Conservation (phyloP, 768 basidiomycete genomes). For the Suillus spraguei region DNA sequence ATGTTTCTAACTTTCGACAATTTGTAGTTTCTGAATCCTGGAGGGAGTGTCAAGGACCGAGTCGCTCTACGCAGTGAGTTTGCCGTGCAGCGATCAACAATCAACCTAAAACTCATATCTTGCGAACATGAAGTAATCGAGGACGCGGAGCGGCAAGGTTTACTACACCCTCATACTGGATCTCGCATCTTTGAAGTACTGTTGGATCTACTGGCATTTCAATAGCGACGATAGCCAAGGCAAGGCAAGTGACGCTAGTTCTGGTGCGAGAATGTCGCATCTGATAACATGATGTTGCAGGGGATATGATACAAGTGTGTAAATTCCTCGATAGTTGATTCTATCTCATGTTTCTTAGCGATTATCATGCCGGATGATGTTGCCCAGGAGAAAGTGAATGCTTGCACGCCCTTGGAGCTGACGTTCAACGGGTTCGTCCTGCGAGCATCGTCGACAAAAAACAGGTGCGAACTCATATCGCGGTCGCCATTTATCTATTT, state of each 20-base stretch:
- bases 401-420: conserved; percentile 82
- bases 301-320: conserved; percentile 83
- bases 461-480: conserved; percentile 54
- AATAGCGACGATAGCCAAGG: conserved; percentile 89
- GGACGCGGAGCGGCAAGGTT: conserved; percentile 84
- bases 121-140: conserved; percentile 75
- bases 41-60: conserved; percentile 96
- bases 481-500: conserved; percentile 8
- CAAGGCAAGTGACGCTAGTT: conserved; percentile 54
- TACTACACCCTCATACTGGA: conserved; percentile 82
- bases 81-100: neutral
- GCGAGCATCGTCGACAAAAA: conserved; percentile 97
- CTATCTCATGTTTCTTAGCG: conserved; percentile 43
- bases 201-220: conserved; percentile 97
- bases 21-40: conserved; percentile 88
- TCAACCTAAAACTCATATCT: neutral
- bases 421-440: conserved; percentile 89
- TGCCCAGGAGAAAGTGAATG: conserved; percentile 88
- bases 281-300: conserved; percentile 38
- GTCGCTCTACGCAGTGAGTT: conserved; percentile 87
- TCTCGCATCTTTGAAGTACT: conserved; percentile 95
- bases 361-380: conserved; percentile 92
- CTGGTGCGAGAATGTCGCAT: neutral
- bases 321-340: conserved; percentile 11
- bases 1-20: neutral